These are phyloP conservation scores for Nigrospora oryzae DNA, from an alignment of 2,329 filamentous ascomycete species.

Conservation along the genomic window DNA sequence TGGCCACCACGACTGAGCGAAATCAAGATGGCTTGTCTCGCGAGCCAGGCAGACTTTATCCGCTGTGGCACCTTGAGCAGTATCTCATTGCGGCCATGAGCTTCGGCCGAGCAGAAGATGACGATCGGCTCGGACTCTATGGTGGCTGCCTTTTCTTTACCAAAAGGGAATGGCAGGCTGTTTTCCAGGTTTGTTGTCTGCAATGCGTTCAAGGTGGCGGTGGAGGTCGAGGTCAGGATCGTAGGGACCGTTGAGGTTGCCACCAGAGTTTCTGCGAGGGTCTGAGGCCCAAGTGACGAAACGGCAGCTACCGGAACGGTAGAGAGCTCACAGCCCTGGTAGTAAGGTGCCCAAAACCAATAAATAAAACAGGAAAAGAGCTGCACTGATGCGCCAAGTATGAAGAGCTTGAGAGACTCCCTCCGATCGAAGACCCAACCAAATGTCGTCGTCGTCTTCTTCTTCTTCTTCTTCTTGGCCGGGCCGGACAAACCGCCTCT, in stretches of 20 bases:
- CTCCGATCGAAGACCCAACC: no score
- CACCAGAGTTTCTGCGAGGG: constrained; percentile 11
- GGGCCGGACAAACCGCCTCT: no score
- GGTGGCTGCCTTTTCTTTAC: constrained; percentile 23
- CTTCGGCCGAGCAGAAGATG: constrained; percentile 35
- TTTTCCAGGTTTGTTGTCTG: constrained; percentile 22
- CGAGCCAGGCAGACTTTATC: constrained; percentile 45
- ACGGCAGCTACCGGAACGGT: constrained; percentile 23
- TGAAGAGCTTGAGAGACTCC: no score
- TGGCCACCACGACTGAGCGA: constrained; percentile 41
- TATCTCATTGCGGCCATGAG: constrained; percentile 39
- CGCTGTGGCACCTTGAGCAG: constrained; percentile 42
- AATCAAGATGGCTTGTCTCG: constrained; percentile 47
- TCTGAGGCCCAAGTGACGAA: constrained; percentile 12
- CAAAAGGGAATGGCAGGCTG: constrained; percentile 29
- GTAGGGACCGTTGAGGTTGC: constrained; percentile 13
- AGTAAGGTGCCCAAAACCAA: no score
- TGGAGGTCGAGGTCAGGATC: constrained; percentile 17
- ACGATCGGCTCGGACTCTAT: constrained; percentile 17
- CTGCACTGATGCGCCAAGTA: no score
- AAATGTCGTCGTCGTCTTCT: no score
- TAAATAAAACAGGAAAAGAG: no score
- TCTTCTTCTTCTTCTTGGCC: no score
- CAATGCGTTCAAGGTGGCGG: constrained; percentile 21
- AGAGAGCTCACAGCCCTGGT: constrained; percentile 12